Conservation (phyloP, 2,329 filamentous ascomycete species). For the Cadophora sp. region DNA sequence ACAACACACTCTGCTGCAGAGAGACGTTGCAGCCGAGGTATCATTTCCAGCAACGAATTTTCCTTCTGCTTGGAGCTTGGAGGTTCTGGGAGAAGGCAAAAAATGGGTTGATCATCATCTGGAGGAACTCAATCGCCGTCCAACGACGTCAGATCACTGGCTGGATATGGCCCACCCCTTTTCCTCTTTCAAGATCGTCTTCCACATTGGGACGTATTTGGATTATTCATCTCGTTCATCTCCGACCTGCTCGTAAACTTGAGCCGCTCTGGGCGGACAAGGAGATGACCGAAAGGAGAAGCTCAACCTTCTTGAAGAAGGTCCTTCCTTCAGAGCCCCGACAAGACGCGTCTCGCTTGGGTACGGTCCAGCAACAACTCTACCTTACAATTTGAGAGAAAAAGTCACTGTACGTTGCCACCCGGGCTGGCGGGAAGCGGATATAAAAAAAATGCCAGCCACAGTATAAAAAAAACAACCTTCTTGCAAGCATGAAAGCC, state of each 20-base stretch:
- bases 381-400: too few species aligned
- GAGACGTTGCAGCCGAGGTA: neutral
- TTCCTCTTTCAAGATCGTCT: neutral
- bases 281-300: neutral
- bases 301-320: neutral
- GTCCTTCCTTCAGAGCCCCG: neutral
- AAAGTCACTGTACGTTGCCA: too few species aligned
- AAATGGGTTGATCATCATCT: neutral
- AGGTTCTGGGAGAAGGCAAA: neutral
- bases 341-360: neutral
- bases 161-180: neutral
- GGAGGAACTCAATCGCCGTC: neutral
- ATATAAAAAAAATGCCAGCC: neutral
- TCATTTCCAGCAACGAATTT: neutral
- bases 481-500: neutral
- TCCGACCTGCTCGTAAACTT: neutral
- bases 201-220: neutral
- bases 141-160: neutral
- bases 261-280: neutral
- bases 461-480: neutral
- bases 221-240: conserved; percentile 2
- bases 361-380: too few species aligned
- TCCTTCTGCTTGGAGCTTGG: neutral
- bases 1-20: neutral
- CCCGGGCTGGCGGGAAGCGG: too few species aligned